Percentiles rank a stretch among this genome's conserved stretches.
Evolutionary conservation across 331 rosid species (phyloP).

Genomic region (Pyracantha coccinea): DNA sequence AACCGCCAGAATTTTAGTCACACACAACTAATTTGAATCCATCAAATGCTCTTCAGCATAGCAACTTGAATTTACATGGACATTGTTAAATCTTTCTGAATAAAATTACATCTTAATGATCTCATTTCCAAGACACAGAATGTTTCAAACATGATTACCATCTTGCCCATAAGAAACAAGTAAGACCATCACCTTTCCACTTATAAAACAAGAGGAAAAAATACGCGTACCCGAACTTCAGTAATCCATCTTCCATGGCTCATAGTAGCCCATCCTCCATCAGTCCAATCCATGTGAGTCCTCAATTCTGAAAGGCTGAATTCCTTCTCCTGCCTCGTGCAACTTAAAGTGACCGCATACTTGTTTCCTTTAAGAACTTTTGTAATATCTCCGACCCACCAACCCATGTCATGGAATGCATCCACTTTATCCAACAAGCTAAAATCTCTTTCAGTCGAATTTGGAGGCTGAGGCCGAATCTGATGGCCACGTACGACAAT

Average conservation of each 20-base stretch:
- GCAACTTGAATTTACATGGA: background rate
- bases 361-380: background rate
- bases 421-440: constrained; percentile 6
- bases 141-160: background rate
- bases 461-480: constrained; percentile 20
- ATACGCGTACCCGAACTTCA: background rate
- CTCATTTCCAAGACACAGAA: background rate
- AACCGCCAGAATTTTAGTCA: background rate
- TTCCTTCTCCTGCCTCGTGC: background rate
- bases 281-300: constrained; percentile 16
- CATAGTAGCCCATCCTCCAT: background rate
- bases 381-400: constrained; percentile 11
- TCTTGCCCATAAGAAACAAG: background rate
- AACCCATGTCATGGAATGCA: constrained; percentile 6
- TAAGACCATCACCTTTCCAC: background rate
- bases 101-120: background rate
- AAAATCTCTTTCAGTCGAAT: background rate
- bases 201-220: background rate
- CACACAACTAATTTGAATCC: background rate
- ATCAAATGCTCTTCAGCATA: background rate
- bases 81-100: too few species aligned
- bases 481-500: background rate
- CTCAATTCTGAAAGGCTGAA: constrained; percentile 2
- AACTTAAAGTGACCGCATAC: background rate
- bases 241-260: background rate